A percentile compares a stretch with the other conserved stretches of the same genome.
phyloP scores from a whole-genome alignment of 345 rosid genomes.

The Cardamine resedifolia region DNA sequence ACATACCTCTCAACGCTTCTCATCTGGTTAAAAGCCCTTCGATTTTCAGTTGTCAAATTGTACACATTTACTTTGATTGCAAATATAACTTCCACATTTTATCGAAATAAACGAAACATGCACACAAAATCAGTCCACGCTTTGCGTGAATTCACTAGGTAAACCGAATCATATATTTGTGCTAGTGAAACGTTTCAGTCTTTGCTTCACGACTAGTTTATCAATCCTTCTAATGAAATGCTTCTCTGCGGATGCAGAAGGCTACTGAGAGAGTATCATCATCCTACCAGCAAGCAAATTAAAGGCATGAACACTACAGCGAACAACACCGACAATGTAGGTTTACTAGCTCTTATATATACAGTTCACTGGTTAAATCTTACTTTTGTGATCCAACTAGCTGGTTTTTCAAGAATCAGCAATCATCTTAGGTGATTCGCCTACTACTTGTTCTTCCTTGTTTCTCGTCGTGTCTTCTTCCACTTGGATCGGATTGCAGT shows the following conservation, averaged over 20 bases:
- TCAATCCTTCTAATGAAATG: background rate
- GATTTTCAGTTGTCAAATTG: background rate
- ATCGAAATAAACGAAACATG: background rate
- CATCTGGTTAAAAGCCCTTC: background rate
- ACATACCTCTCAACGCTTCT: too few relatives aligned
- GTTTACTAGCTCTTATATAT: constrained; percentile 5
- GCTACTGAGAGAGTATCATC: background rate
- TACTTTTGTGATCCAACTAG: background rate
- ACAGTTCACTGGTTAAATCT: constrained; percentile 12
- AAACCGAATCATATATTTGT: background rate
- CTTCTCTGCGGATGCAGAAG: background rate
- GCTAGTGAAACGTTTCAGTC: background rate
- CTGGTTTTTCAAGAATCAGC: constrained; percentile 39
- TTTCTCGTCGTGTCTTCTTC: constrained; percentile 44
- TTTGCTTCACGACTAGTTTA: background rate
- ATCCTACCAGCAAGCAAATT: background rate
- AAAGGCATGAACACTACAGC: background rate
- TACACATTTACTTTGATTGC: background rate
- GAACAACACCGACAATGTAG: background rate
- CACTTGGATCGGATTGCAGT: constrained; percentile 68
- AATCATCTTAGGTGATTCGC: constrained; percentile 49
- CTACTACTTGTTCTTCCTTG: constrained; percentile 37
- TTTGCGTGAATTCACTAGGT: background rate
- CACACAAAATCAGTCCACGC: background rate
- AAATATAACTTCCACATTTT: background rate